Base-by-base conservation (phyloP, 768 basidiomycete species). In the Austroboletus festivus region DNA sequence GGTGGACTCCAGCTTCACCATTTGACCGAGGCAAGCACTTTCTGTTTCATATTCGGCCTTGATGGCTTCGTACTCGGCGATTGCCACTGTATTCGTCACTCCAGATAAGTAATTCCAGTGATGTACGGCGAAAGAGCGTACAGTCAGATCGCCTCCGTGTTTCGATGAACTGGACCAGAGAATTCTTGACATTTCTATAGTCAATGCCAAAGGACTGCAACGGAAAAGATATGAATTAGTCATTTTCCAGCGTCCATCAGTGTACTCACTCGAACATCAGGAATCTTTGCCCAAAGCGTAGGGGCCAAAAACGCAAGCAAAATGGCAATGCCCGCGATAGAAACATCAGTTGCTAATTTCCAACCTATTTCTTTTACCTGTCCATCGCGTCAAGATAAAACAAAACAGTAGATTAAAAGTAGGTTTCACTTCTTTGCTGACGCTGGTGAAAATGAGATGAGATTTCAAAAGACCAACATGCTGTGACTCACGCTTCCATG, bases 311-410 rank as follows among this genome's bases (percentile, higher is more conserved):
- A 22, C 10, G 59, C 50, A 19, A 60, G 52, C 5, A 60, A 38
- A 30, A 60, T 24, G 0, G 54, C 37, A 15, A 59, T 44, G 22
- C 58, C 58, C 6, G 47, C 41, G 15, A 60, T 18, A 15, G 50
- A 37, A 15, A 59, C 30, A 4, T 60, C 52, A 15, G 31, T n/a
- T 2, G 49, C 53, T 2, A 59, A 30, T 24, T 60, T 56, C 51
- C 51, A 56, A 16, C 46, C 54, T 31, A 59, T 4, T 35, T 53
- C 49, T 35, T 56, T 60, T 22, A 59, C 37, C 58, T 59, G 23
- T 19, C 20, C n/a, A 23, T 22, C 1, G 13, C 15, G 31, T 60
- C 30, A 60, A 48, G 20, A 42, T 3, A 34, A 13, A 4, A 13
- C 5, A 15, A 21, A 10, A 30, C 4, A 10, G 21, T 15, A 34